Percentiles rank a stretch among this genome's conserved stretches.
These are phyloP conservation scores for Ophiognomonia clavigignenti-juglandacearum DNA, from an alignment of 2,329 filamentous ascomycete species.

Conservation along the genomic window DNA sequence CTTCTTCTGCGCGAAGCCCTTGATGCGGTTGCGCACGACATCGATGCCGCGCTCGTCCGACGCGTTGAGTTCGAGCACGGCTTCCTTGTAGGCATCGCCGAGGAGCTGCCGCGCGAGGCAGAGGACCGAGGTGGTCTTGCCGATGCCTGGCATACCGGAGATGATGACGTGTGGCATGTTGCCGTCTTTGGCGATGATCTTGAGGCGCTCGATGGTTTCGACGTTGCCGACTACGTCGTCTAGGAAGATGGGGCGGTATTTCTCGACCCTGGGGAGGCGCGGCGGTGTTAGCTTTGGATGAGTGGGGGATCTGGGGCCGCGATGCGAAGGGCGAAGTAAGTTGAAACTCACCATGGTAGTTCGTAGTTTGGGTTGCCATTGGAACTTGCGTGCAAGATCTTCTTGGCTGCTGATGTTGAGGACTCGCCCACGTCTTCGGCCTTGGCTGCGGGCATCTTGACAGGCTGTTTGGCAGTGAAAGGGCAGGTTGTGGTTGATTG, in stretches of 20 bases:
- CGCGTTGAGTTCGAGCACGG: slow-evolving; percentile 92
- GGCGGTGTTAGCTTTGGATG: slow-evolving; percentile 16
- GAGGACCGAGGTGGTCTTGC: slow-evolving; percentile 93
- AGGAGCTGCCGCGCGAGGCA: slow-evolving; percentile 89
- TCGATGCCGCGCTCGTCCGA: slow-evolving; percentile 96
- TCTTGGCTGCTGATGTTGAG: slow-evolving; percentile 54
- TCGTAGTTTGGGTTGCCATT: slow-evolving; percentile 60
- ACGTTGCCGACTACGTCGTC: slow-evolving; percentile 98
- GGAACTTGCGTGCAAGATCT: slow-evolving; percentile 44
- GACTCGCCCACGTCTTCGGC: slow-evolving; percentile 54
- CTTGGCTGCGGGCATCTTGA: slow-evolving; percentile 44
- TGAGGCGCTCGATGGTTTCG: slow-evolving; percentile 93
- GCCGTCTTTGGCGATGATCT: slow-evolving; percentile 96
- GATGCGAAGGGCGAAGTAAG: background rate
- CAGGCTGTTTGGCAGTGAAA: background rate
- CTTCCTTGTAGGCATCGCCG: slow-evolving; percentile 93
- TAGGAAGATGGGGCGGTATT: slow-evolving; percentile 90
- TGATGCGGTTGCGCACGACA: slow-evolving; percentile 94
- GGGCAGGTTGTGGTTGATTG: background rate
- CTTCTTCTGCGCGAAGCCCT: slow-evolving; percentile 98
- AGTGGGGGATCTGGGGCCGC: slow-evolving; percentile 4
- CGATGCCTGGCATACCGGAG: slow-evolving; percentile 98
- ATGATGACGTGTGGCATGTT: slow-evolving; percentile 99
- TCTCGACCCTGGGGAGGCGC: slow-evolving; percentile 73
- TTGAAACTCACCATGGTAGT: slow-evolving; percentile 63